phyloP scores from a whole-genome alignment of 176 grass and related monocot species.

The Cenchrus fungigraminus region DNA sequence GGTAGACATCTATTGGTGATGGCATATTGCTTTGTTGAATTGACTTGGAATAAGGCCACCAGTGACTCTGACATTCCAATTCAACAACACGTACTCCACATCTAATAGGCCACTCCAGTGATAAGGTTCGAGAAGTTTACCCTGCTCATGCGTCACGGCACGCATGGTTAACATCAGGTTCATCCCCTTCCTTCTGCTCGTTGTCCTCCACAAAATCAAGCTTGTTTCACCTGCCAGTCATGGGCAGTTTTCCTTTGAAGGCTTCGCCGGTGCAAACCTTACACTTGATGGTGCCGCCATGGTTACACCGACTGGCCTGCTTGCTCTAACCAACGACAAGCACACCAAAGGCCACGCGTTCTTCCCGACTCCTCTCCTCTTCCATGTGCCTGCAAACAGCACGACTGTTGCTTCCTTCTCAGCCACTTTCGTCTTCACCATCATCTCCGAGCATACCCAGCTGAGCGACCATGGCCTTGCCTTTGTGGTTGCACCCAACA shows the following conservation, averaged over 20 bases:
- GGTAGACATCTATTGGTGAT: neutral
- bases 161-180: conserved; percentile 28
- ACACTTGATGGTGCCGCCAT: conserved; percentile 37
- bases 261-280: conserved; percentile 48
- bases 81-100: neutral
- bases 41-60: conserved; percentile 17
- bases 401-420: conserved; percentile 45
- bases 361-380: conserved; percentile 29
- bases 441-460: conserved; percentile 45
- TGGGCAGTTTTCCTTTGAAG: conserved; percentile 36
- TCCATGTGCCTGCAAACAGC: neutral
- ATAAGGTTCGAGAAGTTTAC: neutral
- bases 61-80: neutral
- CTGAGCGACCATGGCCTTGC: conserved; percentile 57
- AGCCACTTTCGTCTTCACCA: conserved; percentile 59
- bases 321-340: conserved; percentile 54
- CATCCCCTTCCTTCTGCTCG: conserved; percentile 28
- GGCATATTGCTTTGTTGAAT: neutral
- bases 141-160: neutral
- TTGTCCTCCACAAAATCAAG: neutral
- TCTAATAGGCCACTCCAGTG: neutral
- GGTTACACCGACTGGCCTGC: conserved; percentile 39
- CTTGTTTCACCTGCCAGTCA: conserved; percentile 18
- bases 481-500: conserved; percentile 53
- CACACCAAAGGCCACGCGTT: conserved; percentile 55